Percentiles rank a stretch among this genome's conserved stretches.
These are phyloP conservation scores for Lasiosphaeria hispida DNA, from an alignment of 495 filamentous ascomycete genomes.

Conservation along the genomic window DNA sequence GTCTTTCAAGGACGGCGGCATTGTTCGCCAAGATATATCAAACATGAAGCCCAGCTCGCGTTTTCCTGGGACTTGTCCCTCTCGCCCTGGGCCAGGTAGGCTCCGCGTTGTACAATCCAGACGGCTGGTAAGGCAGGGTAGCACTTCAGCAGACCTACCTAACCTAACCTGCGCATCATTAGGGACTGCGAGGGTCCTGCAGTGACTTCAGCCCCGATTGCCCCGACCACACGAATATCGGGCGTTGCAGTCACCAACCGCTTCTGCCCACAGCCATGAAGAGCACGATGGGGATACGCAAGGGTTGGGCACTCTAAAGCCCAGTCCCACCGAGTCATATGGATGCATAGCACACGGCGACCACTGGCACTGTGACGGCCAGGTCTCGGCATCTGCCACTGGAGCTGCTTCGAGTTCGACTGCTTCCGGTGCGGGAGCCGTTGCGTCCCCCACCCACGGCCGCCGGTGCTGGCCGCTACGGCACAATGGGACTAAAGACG, in stretches of 20 bases:
- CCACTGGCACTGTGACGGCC: conserved; percentile 42
- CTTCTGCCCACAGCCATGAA: conserved; percentile 11
- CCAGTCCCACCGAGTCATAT: conserved; percentile 36
- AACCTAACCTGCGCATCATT: background rate
- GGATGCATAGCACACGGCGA: conserved; percentile 39
- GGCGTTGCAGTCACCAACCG: background rate
- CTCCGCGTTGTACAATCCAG: conserved; percentile 33
- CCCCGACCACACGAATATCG: conserved; percentile 14
- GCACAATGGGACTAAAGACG: too few species aligned
- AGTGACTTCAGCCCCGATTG: conserved; percentile 19
- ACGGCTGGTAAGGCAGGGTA: conserved; percentile 33
- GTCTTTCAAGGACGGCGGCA: background rate
- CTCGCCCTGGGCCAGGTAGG: conserved; percentile 27
- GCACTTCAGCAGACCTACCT: background rate
- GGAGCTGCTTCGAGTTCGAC: background rate
- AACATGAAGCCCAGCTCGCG: conserved; percentile 24
- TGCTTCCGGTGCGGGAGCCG: background rate
- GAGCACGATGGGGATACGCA: conserved; percentile 17
- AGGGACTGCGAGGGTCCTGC: conserved; percentile 37
- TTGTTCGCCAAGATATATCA: background rate
- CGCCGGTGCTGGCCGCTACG: background rate
- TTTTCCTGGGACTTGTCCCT: conserved; percentile 23
- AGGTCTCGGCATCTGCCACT: conserved; percentile 19
- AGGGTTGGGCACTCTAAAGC: conserved; percentile 23
- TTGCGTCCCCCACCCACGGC: background rate